Percentiles rank a stretch among this genome's conserved stretches.
These are phyloP conservation scores for Colletotrichum acutatum DNA, from an alignment of 2,329 filamentous ascomycete genomes.

Conservation along the genomic window DNA sequence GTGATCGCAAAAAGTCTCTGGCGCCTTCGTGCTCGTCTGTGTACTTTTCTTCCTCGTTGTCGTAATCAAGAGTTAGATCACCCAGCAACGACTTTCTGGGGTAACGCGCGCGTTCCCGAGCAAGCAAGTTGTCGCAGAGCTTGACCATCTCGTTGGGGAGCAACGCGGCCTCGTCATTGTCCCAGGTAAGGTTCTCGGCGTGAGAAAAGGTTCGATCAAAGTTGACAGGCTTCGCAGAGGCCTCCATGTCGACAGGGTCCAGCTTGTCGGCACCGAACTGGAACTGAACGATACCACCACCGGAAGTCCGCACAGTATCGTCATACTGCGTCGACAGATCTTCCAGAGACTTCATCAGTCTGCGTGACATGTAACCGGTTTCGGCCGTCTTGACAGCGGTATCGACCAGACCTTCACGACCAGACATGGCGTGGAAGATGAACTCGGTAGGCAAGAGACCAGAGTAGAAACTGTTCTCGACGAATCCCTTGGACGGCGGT, in stretches of 20 bases:
- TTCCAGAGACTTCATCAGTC: constrained; percentile 97
- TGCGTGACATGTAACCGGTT: constrained; percentile 98
- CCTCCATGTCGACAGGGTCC: constrained; percentile 98
- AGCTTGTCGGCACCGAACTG: constrained; percentile 96
- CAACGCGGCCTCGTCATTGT: constrained; percentile 79
- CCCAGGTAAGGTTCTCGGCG: constrained; percentile 78
- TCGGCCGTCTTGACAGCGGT: constrained; percentile 99
- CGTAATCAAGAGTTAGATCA: constrained; percentile 72
- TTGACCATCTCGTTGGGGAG: constrained; percentile 78
- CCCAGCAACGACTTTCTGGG: constrained; percentile 70
- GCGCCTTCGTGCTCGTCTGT: constrained; percentile 86
- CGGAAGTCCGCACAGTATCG: constrained; percentile 91
- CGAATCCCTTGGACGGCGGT: constrained; percentile 96
- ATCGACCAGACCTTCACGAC: constrained; percentile 97
- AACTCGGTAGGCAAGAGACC: constrained; percentile 92
- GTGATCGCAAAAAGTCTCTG: constrained; percentile 82
- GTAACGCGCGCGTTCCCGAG: constrained; percentile 74
- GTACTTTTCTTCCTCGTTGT: constrained; percentile 74
- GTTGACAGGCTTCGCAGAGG: constrained; percentile 88
- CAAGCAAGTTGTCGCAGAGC: constrained; percentile 75
- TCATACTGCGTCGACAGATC: constrained; percentile 95
- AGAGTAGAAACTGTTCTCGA: constrained; percentile 96
- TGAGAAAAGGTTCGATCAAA: constrained; percentile 94
- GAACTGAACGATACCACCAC: constrained; percentile 91
- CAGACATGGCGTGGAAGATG: constrained; percentile 97